A percentile compares a stretch with the other conserved stretches of the same genome.
Evolutionary conservation across 2,329 filamentous ascomycete species (phyloP).

Genomic region (Hypoxylon sp.): DNA sequence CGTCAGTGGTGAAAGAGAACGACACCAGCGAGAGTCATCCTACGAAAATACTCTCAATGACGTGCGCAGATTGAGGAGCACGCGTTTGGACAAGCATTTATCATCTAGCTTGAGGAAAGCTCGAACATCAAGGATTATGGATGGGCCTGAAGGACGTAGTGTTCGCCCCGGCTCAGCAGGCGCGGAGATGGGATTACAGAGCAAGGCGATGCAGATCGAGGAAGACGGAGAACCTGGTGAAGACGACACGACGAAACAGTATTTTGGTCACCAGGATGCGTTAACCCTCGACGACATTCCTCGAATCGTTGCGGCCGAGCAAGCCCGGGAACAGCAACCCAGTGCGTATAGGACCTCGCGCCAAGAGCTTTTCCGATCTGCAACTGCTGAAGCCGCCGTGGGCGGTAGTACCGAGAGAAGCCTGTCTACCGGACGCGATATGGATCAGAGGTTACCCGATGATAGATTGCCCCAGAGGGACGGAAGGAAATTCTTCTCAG

Average conservation of each 20-base stretch:
- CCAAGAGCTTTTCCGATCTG: conserved; percentile 69
- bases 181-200: conserved; percentile 61
- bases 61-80: conserved; percentile 89
- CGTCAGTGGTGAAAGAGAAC: conserved; percentile 70
- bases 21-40: conserved; percentile 73
- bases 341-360: conserved; percentile 80
- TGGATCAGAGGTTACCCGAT: conserved; percentile 57
- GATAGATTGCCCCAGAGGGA: conserved; percentile 64
- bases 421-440: conserved; percentile 63
- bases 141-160: conserved; percentile 76
- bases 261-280: conserved; percentile 89
- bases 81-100: conserved; percentile 90
- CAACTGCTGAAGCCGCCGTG: conserved; percentile 68
- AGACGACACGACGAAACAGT: conserved; percentile 77
- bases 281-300: conserved; percentile 96
- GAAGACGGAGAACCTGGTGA: conserved; percentile 77
- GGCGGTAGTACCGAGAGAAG: conserved; percentile 71
- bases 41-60: conserved; percentile 97
- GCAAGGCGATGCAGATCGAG: conserved; percentile 75
- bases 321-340: conserved; percentile 88
- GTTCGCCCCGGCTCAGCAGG: conserved; percentile 77
- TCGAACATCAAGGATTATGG: conserved; percentile 89
- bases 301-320: conserved; percentile 92
- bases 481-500: conserved; percentile 89
- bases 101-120: conserved; percentile 93